These are phyloP conservation scores for Discostella pseudostelligera DNA, from an alignment of 108 stramenopile species.

Conservation along the genomic window DNA sequence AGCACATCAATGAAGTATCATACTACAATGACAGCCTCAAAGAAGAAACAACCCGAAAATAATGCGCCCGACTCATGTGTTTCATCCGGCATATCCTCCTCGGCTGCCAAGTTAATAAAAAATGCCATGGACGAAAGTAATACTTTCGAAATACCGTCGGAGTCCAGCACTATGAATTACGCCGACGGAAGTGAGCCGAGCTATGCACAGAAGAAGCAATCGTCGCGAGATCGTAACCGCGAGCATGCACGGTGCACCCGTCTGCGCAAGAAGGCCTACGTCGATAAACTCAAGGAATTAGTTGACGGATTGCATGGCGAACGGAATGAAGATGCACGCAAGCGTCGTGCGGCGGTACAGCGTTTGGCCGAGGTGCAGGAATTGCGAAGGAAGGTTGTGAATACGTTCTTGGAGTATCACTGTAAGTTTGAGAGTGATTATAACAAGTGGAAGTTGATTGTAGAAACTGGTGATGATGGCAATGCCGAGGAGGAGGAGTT, in stretches of 20 bases:
- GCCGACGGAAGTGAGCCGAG: conserved; percentile 10
- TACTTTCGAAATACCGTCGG: conserved; percentile 1
- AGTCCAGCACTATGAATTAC: background rate
- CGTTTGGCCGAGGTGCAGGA: conserved; percentile 73
- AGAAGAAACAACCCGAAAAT: conserved; percentile 14
- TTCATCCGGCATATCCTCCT: conserved; percentile 9
- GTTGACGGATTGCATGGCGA: conserved; percentile 83
- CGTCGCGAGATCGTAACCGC: conserved; percentile 88
- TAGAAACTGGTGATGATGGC: conserved; percentile 41
- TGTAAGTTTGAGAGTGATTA: conserved; percentile 58
- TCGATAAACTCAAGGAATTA: conserved; percentile 88
- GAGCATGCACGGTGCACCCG: conserved; percentile 94
- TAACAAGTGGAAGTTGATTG: conserved; percentile 69
- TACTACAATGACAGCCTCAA: background rate
- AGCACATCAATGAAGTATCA: background rate
- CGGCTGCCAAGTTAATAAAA: conserved; percentile 9
- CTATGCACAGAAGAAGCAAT: conserved; percentile 67
- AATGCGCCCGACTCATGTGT: background rate
- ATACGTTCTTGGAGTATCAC: conserved; percentile 69
- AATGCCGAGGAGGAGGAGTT: conserved; percentile 45
- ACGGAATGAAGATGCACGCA: conserved; percentile 74
- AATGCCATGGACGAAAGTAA: conserved; percentile 21
- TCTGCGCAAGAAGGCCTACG: conserved; percentile 94
- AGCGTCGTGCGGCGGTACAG: conserved; percentile 80
- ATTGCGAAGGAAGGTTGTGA: conserved; percentile 68